Conservation (phyloP, 306 rosid species). For the Glycyrrhiza uralensis region DNA sequence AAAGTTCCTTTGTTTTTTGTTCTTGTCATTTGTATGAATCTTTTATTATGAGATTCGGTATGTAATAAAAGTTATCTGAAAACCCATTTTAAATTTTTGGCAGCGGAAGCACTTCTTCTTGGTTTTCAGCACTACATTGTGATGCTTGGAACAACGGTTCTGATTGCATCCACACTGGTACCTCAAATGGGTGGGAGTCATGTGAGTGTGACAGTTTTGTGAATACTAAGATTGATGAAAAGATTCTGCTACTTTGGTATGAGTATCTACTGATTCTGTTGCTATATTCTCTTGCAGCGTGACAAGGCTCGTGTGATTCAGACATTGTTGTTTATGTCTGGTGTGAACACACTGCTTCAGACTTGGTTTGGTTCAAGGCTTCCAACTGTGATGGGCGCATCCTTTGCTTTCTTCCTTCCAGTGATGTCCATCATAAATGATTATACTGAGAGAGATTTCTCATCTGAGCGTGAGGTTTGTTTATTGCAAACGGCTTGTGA, state of each 20-base stretch:
- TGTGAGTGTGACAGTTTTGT: conserved; percentile 47
- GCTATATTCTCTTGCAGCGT: conserved; percentile 43
- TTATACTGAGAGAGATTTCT: conserved; percentile 42
- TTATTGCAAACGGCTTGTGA: background rate
- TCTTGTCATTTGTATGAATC: conserved; percentile 19
- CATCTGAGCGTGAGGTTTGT: conserved; percentile 64
- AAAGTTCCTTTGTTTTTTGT: conserved; percentile 19
- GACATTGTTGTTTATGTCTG: conserved; percentile 77
- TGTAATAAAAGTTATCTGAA: background rate
- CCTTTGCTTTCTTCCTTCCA: conserved; percentile 64
- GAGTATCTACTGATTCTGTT: background rate
- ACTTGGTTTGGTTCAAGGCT: conserved; percentile 83
- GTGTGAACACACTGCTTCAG: conserved; percentile 77
- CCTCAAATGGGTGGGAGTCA: conserved; percentile 83
- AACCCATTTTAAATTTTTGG: conserved; percentile 12
- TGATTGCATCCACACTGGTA: conserved; percentile 68
- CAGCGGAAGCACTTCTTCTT: conserved; percentile 69
- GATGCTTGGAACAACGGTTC: conserved; percentile 89
- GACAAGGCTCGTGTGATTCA: conserved; percentile 95
- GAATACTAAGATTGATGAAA: background rate
- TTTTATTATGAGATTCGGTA: conserved; percentile 3
- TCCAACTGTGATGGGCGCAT: conserved; percentile 78
- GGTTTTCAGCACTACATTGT: conserved; percentile 96
- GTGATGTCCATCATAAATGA: conserved; percentile 73
- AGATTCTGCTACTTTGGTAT: background rate